These are phyloP conservation scores for Heterococcus sp. DNA, from an alignment of 108 stramenopile genomes.

Conservation along the genomic window DNA sequence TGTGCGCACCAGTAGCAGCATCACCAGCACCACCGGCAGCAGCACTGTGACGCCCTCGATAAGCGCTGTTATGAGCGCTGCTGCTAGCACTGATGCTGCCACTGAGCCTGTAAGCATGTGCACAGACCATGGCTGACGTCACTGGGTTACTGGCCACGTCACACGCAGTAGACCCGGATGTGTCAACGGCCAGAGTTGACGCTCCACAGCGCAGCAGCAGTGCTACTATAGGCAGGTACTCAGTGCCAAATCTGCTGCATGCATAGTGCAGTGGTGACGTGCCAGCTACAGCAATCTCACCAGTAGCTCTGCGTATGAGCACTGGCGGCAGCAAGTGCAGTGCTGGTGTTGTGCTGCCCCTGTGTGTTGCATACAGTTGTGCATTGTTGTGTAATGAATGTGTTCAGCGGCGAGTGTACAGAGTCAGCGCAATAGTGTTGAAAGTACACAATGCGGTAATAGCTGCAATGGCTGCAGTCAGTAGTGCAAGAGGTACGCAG, in stretches of 20 bases:
- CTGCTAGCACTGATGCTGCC: too few relatives aligned
- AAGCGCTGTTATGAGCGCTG: too few relatives aligned
- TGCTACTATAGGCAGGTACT: constrained; percentile 7
- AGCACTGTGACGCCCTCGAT: too few relatives aligned
- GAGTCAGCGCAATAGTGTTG: not conserved
- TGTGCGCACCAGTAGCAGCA: too few relatives aligned
- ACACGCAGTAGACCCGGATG: constrained; percentile 6
- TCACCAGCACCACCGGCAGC: too few relatives aligned
- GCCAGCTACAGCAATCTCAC: too few relatives aligned
- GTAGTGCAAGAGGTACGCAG: too few relatives aligned
- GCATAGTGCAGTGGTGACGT: constrained; percentile 34
- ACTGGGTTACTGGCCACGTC: constrained; percentile 9
- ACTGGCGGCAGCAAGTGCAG: not conserved
- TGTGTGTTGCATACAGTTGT: too few relatives aligned
- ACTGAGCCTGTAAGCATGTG: too few relatives aligned
- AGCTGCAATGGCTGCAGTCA: too few relatives aligned
- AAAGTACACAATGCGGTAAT: too few relatives aligned
- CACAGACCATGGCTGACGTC: not conserved
- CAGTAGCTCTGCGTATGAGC: too few relatives aligned
- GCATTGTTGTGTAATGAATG: not conserved
- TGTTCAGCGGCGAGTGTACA: not conserved
- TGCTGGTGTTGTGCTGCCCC: not conserved
- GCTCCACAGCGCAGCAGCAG: constrained; percentile 34
- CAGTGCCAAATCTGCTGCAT: constrained; percentile 12
- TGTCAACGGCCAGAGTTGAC: constrained; percentile 5